Evolutionary conservation across 2,329 filamentous ascomycete genomes (phyloP), one percentile per base, ranked within the genome.

Genomic region (Purpureocillium lavendulum): DNA sequence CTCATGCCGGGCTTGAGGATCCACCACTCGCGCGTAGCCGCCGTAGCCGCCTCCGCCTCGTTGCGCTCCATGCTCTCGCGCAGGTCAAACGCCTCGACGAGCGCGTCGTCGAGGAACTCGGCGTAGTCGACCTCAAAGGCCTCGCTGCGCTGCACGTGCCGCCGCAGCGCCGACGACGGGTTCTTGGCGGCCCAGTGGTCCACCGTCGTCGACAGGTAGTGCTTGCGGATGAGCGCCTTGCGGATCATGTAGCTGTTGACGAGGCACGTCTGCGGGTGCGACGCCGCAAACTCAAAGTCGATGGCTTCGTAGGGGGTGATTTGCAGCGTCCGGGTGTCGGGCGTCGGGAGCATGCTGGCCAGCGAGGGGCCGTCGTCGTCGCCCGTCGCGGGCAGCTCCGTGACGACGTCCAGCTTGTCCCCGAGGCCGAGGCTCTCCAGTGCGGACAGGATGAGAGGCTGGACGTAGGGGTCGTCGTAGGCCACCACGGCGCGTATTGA

Each of bases 1-100:
- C 87, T 95, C 92, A 98, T 97, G 8, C 90, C 84, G 1, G 92
- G 90, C 64, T 98, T 98, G 43, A 98, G 62, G 49, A 98, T 97
- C 92, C 92, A 98, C 90, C 90, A 98, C 57, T 94, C 80, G 43
- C 74, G 72, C 21, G 21, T n/a, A n/a, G n/a, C n/a, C 32, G 73
- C 65, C 28, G 24, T 40, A 1, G 41, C 32, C 24, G 61, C 45
- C 10, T 14, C 44, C 11, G 47, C 47, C 12, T 60, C 62, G 50
- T 95, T 95, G 34, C 70, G 70, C 26, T 76, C 75, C 60, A 94
- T 73, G 49, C 84, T 89, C 41, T 87, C 86, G 15, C 82, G 73
- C 38, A 98, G 64, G 54, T 97, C 92, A 58, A 84, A 97, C 0
- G 85, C 84, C 59, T 98, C 92, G 2, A 94, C 71, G 7, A 98